Evolutionary conservation across 2,329 filamentous ascomycete genomes (phyloP), one percentile per base, ranked within the genome.

Genomic region (Colletotrichum falcatum): DNA sequence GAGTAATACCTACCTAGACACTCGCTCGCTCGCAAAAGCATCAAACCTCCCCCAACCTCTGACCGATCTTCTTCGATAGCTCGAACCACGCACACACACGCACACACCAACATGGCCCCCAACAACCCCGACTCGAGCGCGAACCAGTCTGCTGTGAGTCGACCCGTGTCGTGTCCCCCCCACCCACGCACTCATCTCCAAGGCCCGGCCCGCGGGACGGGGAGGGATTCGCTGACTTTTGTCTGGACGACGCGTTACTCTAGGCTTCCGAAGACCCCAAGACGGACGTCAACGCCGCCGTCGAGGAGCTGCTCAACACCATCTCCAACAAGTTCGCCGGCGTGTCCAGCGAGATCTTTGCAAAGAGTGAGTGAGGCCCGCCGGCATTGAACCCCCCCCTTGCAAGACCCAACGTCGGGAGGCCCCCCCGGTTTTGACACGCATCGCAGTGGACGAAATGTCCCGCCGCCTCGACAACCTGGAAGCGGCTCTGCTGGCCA

Each of bases 361-460:
- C 92, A 46, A 97, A 97, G 83, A 93, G 94, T 97, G 81, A 79
- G 91, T 83, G 62, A 71, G 58, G 26, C 51, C 51, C 8, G 12
- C 12, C 20, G 4, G 51, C 39, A 12, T 35, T 33, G 53, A 26
- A 28, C 30, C 7, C 14, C n/a, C n/a, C n/a, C n/a, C n/a, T n/a
- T n/a, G 23, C 42, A 1, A 49, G 16, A 37, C 16, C 16, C 5
- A 9, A 11, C 37, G 30, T 33, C 16, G 20, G 4, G 20, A 42
- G 5, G 5, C 6, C 28, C n/a, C n/a, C n/a, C n/a, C n/a, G n/a
- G 28, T n/a, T 12, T 44, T 64, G 35, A 73, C 23, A 26, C 12
- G 12, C 11, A 35, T n/a, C 62, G 53, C 71, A 97, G 94, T 98
- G 92, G 95, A 97, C 78, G 94, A 97, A 73, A 97, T 98, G 94